Conservation (phyloP, 768 basidiomycete genomes). For the Suillus clintonianus region DNA sequence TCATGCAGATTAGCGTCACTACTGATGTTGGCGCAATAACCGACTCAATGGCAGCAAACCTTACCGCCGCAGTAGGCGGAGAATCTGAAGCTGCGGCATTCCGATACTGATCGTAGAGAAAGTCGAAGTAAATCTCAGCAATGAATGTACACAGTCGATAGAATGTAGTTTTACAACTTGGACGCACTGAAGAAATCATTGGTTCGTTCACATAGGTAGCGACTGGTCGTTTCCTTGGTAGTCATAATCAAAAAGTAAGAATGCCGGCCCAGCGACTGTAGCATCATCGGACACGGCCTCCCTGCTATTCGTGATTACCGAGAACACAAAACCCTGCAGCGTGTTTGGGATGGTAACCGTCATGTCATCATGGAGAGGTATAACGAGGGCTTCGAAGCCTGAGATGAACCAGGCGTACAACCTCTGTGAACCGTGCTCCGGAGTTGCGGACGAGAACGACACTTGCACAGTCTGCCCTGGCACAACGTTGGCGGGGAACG, state of each 20-base stretch:
- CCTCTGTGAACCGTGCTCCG: background rate
- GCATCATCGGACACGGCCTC: slow-evolving; percentile 43
- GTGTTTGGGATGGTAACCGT: slow-evolving; percentile 43
- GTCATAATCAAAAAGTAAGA: slow-evolving; percentile 43
- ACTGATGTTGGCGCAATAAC: slow-evolving; percentile 47
- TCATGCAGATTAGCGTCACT: slow-evolving; percentile 48
- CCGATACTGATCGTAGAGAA: slow-evolving; percentile 11
- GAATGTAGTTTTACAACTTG: background rate
- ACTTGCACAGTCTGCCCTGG: slow-evolving; percentile 31
- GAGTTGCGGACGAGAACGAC: slow-evolving; percentile 18
- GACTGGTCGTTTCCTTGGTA: background rate
- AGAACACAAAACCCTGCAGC: slow-evolving; percentile 52
- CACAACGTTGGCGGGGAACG: slow-evolving; percentile 25
- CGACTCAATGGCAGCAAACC: slow-evolving; percentile 28
- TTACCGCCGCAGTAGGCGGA: slow-evolving; percentile 23
- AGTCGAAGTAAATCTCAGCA: background rate
- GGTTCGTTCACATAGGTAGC: background rate
- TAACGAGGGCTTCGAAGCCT: slow-evolving; percentile 45
- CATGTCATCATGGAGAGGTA: slow-evolving; percentile 35
- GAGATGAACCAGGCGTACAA: slow-evolving; percentile 52
- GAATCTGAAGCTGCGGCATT: slow-evolving; percentile 8
- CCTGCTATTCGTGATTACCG: slow-evolving; percentile 44
- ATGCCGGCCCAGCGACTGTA: slow-evolving; percentile 58
- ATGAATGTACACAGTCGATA: background rate
- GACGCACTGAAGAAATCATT: background rate